These are phyloP conservation scores for Kuraishia piskuri DNA, from an alignment of 805 yeast genomes.

Conservation along the genomic window DNA sequence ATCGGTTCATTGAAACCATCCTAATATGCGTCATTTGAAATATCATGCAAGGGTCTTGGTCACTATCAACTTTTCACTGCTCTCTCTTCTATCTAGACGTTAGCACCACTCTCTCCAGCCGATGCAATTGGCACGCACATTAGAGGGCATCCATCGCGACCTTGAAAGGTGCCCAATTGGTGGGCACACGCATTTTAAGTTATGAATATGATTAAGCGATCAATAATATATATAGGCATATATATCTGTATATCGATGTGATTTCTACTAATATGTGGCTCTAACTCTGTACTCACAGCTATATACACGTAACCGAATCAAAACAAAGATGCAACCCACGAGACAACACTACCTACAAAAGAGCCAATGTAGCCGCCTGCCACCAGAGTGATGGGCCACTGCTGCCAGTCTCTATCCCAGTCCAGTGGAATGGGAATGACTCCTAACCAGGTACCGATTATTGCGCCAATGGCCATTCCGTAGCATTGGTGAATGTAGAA, in stretches of 20 bases:
- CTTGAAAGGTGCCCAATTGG: background rate
- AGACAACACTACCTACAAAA: slow-evolving; percentile 35
- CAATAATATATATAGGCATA: too few species aligned
- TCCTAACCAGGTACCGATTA: slow-evolving; percentile 84
- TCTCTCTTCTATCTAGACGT: too few species aligned
- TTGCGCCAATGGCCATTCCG: slow-evolving; percentile 29
- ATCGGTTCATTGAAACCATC: background rate
- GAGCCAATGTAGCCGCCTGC: slow-evolving; percentile 75
- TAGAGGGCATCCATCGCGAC: background rate
- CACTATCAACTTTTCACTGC: background rate
- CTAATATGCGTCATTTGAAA: too few species aligned
- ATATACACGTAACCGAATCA: too few species aligned
- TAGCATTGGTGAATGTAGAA: slow-evolving; percentile 25
- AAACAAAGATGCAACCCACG: background rate
- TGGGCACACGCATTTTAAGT: background rate
- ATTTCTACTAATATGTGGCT: background rate
- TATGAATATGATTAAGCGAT: background rate
- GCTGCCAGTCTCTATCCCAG: slow-evolving; percentile 98
- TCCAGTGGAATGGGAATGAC: slow-evolving; percentile 91
- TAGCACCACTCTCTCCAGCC: background rate
- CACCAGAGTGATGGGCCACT: slow-evolving; percentile 86
- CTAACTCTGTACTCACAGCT: background rate
- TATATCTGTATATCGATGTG: too few species aligned
- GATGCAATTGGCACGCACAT: background rate
- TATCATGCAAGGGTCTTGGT: too few species aligned